phyloP scores from a whole-genome alignment of 192 early-diverging fungal genomes.

The Chytriomyces sp. region DNA sequence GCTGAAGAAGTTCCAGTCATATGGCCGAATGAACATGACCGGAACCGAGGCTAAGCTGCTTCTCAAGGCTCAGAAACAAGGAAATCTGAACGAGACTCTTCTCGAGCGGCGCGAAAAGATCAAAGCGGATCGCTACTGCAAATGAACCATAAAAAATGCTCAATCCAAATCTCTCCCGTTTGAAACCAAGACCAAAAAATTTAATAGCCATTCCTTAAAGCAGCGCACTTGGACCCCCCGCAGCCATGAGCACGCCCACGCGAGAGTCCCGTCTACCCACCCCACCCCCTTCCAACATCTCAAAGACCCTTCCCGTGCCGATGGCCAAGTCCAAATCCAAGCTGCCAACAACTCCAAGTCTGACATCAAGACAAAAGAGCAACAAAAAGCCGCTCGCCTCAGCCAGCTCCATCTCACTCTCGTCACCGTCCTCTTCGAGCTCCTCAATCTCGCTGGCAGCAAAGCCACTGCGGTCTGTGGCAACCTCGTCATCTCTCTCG shows the following conservation, averaged over 20 bases:
- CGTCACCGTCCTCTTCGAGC: neutral
- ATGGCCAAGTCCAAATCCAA: no score
- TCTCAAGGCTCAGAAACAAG: constrained; percentile 69
- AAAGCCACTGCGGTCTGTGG: no score
- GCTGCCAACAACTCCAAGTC: no score
- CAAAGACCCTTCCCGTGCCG: no score
- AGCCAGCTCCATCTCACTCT: neutral
- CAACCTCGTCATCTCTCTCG: neutral
- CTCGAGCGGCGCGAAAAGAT: constrained; percentile 81
- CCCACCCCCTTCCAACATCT: no score
- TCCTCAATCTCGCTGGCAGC: no score
- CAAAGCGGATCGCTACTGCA: constrained; percentile 84
- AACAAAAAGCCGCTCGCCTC: neutral
- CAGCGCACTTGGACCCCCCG: no score
- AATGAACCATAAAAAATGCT: constrained; percentile 61
- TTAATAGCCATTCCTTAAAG: no score
- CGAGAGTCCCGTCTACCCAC: no score
- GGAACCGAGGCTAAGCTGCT: constrained; percentile 60
- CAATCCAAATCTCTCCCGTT: neutral
- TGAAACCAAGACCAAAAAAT: no score
- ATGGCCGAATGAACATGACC: constrained; percentile 62
- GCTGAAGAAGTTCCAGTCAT: constrained; percentile 78
- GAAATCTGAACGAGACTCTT: constrained; percentile 73
- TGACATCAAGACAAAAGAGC: no score
- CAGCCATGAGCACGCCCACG: no score